Percentiles rank a stretch among this genome's conserved stretches.
phyloP scores from a whole-genome alignment of 2,329 filamentous ascomycete species.

The Fusarium pininemorale region DNA sequence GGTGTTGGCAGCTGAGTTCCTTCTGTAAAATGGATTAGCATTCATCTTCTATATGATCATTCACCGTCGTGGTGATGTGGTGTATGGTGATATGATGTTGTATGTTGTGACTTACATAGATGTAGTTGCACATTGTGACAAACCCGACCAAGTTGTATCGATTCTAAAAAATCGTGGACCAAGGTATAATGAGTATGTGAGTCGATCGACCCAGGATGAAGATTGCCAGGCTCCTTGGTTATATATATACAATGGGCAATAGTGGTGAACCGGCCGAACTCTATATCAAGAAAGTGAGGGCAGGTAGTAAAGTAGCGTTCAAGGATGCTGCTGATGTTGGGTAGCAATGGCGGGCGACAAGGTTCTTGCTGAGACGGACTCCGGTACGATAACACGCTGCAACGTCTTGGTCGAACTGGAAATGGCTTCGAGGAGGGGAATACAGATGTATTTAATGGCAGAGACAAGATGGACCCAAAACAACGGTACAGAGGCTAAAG shows the following conservation, averaged over 20 bases:
- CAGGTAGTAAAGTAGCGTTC: conserved; percentile 3
- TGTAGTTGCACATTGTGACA: conserved; percentile 61
- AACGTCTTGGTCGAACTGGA: conserved; percentile 15
- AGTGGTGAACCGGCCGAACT: neutral
- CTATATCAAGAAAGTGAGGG: conserved; percentile 9
- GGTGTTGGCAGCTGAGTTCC: conserved; percentile 60
- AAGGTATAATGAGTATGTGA: neutral
- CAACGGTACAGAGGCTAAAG: conserved; percentile 30
- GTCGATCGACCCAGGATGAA: neutral
- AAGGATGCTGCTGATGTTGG: conserved; percentile 1
- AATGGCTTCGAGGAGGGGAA: conserved; percentile 22
- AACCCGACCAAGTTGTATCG: neutral
- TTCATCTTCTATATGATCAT: neutral
- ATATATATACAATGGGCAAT: neutral
- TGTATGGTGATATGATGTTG: neutral
- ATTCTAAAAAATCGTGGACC: conserved; percentile 1
- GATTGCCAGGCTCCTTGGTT: neutral
- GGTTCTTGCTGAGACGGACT: conserved; percentile 12
- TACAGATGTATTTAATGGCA: conserved; percentile 38
- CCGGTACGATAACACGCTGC: conserved; percentile 12
- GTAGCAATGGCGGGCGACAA: conserved; percentile 11
- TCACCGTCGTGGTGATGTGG: neutral
- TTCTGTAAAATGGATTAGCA: conserved; percentile 49
- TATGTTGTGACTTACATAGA: conserved; percentile 50
- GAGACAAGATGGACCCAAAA: conserved; percentile 38